Evolutionary conservation across 768 basidiomycete species (phyloP).

Genomic region (Hortiboletus flavorubellus): DNA sequence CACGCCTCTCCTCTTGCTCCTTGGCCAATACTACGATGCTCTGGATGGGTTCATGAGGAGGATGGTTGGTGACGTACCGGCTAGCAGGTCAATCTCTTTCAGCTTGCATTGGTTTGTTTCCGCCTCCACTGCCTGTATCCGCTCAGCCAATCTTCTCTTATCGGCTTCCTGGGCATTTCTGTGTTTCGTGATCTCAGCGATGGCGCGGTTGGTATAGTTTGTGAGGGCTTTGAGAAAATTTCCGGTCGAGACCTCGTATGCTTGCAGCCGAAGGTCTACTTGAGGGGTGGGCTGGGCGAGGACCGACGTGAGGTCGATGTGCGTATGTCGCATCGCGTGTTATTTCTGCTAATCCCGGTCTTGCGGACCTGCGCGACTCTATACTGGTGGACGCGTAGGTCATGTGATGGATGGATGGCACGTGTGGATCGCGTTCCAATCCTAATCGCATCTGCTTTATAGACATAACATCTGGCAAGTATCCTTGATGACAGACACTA

Average conservation of each 20-base stretch:
- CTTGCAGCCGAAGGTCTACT: conserved; percentile 60
- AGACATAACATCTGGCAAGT: not conserved
- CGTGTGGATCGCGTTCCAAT: conserved; percentile 5
- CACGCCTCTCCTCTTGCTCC: conserved; percentile 72
- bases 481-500: conserved; percentile 12
- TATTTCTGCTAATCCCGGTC: not conserved
- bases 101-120: conserved; percentile 77
- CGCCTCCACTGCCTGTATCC: conserved; percentile 55
- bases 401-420: conserved; percentile 19
- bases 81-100: conserved; percentile 74
- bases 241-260: conserved; percentile 62
- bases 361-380: too few species aligned
- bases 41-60: not conserved
- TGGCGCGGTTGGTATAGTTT: conserved; percentile 69
- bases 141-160: conserved; percentile 62
- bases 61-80: conserved; percentile 46
- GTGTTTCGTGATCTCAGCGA: conserved; percentile 64
- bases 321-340: conserved; percentile 35
- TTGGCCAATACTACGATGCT: conserved; percentile 50
- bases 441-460: not conserved
- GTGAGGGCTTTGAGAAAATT: conserved; percentile 73
- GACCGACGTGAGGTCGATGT: conserved; percentile 58
- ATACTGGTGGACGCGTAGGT: conserved; percentile 9
- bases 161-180: conserved; percentile 58
- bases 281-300: conserved; percentile 53